Conservation (phyloP, 306 rosid species). For the Glycyrrhiza uralensis region DNA sequence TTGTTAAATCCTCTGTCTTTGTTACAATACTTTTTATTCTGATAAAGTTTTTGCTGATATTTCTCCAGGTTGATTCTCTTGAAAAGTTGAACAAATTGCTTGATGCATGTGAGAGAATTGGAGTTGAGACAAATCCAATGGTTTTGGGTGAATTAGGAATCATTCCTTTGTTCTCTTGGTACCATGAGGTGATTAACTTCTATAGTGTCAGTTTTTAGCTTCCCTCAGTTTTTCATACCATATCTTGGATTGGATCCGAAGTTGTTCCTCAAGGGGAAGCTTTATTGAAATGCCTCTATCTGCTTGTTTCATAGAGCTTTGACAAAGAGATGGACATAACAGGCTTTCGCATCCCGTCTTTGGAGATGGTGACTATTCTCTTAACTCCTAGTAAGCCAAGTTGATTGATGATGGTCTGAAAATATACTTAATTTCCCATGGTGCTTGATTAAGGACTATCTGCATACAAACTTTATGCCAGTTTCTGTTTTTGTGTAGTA, state of each 20-base stretch:
- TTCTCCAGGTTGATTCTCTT: conserved; percentile 67
- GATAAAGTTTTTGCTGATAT: conserved; percentile 11
- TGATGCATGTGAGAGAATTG: conserved; percentile 64
- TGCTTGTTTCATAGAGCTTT: conserved; percentile 68
- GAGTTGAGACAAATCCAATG: conserved; percentile 67
- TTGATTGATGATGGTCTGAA: conserved; percentile 27
- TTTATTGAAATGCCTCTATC: conserved; percentile 1
- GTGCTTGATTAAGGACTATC: conserved; percentile 26
- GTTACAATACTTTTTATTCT: background rate
- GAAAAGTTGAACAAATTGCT: conserved; percentile 69
- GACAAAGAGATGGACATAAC: conserved; percentile 79
- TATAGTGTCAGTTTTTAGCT: conserved; percentile 15
- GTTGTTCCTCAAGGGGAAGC: conserved; percentile 2
- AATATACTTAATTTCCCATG: conserved; percentile 10
- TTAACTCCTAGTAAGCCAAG: conserved; percentile 50
- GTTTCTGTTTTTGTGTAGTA: background rate
- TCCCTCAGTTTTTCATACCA: conserved; percentile 24
- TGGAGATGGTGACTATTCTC: conserved; percentile 93
- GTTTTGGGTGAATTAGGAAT: conserved; percentile 69
- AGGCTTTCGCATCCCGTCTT: conserved; percentile 50
- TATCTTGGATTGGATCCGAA: conserved; percentile 10
- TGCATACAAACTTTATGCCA: background rate
- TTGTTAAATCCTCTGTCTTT: background rate
- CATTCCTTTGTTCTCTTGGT: conserved; percentile 91
- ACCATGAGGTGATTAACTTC: conserved; percentile 73